phyloP scores from a whole-genome alignment of 257 asterid genomes.

The Rauvolfia tetraphylla region DNA sequence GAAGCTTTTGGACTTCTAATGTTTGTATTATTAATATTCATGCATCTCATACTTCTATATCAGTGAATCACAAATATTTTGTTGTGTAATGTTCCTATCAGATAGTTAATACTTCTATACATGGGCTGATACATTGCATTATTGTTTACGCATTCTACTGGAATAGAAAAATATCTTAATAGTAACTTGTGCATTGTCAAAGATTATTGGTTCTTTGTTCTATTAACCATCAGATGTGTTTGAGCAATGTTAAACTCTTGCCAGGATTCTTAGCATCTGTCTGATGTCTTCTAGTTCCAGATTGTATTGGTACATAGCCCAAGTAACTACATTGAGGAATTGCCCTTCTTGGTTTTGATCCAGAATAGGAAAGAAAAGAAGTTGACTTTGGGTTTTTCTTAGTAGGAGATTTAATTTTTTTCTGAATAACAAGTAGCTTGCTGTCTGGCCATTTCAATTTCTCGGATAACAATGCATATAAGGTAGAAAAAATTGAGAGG shows the following conservation, averaged over 20 bases:
- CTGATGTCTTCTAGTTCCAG: neutral
- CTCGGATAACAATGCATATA: neutral
- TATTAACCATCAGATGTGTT: neutral
- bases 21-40: neutral
- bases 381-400: neutral
- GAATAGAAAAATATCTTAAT: neutral
- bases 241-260: neutral
- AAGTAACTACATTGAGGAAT: neutral
- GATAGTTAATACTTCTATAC: neutral
- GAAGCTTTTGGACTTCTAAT: neutral
- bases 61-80: neutral
- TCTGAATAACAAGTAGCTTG: neutral
- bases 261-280: neutral
- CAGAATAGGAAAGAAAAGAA: neutral
- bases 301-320: neutral
- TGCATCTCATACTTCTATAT: neutral
- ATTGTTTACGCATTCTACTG: neutral
- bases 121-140: neutral
- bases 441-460: neutral
- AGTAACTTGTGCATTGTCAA: neutral
- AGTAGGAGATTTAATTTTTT: neutral
- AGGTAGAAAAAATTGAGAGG: neutral
- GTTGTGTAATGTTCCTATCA: neutral
- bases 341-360: neutral
- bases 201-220: neutral